Conservation (phyloP, 192 early-diverging fungal genomes). For the Paraglomus occultum region DNA sequence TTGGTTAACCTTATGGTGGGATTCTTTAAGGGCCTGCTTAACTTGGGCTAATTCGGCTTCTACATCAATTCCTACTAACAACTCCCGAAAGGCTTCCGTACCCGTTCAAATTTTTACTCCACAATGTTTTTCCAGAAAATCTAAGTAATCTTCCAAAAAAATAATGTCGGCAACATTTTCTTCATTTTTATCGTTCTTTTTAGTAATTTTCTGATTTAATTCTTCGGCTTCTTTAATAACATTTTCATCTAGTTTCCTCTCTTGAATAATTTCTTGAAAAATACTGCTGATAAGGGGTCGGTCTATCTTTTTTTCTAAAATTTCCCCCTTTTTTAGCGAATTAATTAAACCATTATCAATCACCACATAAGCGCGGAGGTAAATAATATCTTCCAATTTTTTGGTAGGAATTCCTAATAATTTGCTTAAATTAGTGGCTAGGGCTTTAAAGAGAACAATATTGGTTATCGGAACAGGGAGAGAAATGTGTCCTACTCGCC, state of each 20-base stretch:
- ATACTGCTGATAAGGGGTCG: not conserved
- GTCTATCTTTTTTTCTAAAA: slow-evolving; percentile 16
- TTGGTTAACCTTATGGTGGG: not conserved
- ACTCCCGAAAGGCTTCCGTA: slow-evolving; percentile 4
- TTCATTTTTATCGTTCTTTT: too few species aligned
- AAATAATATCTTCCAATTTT: slow-evolving; percentile 22
- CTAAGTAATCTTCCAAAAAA: slow-evolving; percentile 19
- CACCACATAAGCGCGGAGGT: not conserved
- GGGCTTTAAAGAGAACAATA: slow-evolving; percentile 4
- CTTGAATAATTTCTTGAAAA: slow-evolving; percentile 15
- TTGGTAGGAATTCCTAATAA: slow-evolving; percentile 3
- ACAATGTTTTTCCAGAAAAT: slow-evolving; percentile 1
- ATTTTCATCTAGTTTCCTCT: not conserved
- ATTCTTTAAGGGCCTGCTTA: not conserved
- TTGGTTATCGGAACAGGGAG: not conserved
- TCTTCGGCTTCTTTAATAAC: slow-evolving; percentile 2
- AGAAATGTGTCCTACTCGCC: slow-evolving; percentile 19
- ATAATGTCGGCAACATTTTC: not conserved
- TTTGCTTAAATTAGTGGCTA: slow-evolving; percentile 15
- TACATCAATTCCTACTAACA: slow-evolving; percentile 9
- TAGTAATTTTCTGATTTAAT: not conserved
- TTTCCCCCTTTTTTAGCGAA: slow-evolving; percentile 3
- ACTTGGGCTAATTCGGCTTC: slow-evolving; percentile 1
- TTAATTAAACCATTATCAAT: slow-evolving; percentile 21
- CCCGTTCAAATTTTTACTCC: slow-evolving; percentile 13